A percentile compares a stretch with the other conserved stretches of the same genome.
These are phyloP conservation scores for Geosmithia putterillii DNA, from an alignment of 2,329 filamentous ascomycete genomes.

Conservation along the genomic window DNA sequence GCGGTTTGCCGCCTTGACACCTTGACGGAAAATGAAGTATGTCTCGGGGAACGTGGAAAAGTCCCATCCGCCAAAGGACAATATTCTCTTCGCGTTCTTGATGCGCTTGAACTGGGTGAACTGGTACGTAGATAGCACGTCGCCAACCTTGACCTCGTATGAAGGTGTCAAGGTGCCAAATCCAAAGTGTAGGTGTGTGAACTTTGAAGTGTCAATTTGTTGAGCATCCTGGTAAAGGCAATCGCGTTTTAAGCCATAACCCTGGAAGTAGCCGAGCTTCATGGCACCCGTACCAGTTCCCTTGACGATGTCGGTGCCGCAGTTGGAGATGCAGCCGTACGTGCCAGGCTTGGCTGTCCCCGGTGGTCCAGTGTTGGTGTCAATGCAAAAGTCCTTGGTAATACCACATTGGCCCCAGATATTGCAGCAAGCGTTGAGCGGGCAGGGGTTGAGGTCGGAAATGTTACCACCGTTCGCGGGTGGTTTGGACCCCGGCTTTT, in stretches of 20 bases:
- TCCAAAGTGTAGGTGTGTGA: conserved; percentile 16
- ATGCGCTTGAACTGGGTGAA: conserved; percentile 1
- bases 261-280: conserved; percentile 17
- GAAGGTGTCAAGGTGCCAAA: conserved; percentile 3
- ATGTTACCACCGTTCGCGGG: conserved; percentile 19
- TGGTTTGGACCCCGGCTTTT: conserved; percentile 21
- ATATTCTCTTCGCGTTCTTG: conserved; percentile 9
- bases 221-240: conserved; percentile 14
- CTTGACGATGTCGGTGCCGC: conserved; percentile 16
- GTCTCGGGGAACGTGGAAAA: conserved; percentile 13
- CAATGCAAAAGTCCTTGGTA: conserved; percentile 14
- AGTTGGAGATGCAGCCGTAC: conserved; percentile 16
- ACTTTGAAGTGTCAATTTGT: neutral
- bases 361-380: conserved; percentile 12
- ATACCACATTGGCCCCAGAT: conserved; percentile 19
- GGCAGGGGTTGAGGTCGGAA: conserved; percentile 26
- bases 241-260: conserved; percentile 12
- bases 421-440: conserved; percentile 23
- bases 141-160: neutral
- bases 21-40: conserved; percentile 15
- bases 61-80: conserved; percentile 23
- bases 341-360: conserved; percentile 12
- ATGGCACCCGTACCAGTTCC: neutral
- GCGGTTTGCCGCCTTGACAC: conserved; percentile 19
- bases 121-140: neutral